These are phyloP conservation scores for Primulina eburnea DNA, from an alignment of 257 asterid genomes.

Conservation along the genomic window DNA sequence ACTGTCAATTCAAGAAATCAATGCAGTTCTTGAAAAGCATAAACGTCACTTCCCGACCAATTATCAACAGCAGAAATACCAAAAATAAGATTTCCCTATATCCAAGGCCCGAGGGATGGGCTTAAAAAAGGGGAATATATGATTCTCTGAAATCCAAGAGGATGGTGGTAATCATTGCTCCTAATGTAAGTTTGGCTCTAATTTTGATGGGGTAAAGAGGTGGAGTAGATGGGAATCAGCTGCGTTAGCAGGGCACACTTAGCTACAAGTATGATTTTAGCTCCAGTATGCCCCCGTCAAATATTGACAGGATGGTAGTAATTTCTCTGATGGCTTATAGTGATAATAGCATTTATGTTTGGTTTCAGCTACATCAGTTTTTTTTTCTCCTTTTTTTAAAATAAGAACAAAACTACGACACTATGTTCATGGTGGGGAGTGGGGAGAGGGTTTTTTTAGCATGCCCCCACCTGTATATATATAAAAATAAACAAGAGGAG, in stretches of 20 bases:
- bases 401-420: no score
- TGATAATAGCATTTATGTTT: no score
- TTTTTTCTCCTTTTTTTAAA: no score
- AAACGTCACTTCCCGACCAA: not conserved
- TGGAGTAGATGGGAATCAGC: not conserved
- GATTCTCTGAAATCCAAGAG: not conserved
- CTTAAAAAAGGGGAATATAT: not conserved
- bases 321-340: no score
- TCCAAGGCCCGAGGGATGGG: not conserved
- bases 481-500: no score
- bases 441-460: no score
- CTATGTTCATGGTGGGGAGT: no score
- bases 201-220: not conserved
- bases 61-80: not conserved
- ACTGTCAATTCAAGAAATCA: slow-evolving; percentile 17
- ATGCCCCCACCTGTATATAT: no score
- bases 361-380: no score
- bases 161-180: not conserved
- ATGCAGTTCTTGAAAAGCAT: slow-evolving; percentile 9
- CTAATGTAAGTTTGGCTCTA: not conserved
- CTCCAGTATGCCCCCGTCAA: not conserved
- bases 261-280: not conserved
- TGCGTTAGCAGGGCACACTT: not conserved
- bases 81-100: not conserved
- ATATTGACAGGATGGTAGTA: not conserved